Evolutionary conservation across 2,329 filamentous ascomycete species (phyloP).

Genomic region (Cordyceps farinosa): DNA sequence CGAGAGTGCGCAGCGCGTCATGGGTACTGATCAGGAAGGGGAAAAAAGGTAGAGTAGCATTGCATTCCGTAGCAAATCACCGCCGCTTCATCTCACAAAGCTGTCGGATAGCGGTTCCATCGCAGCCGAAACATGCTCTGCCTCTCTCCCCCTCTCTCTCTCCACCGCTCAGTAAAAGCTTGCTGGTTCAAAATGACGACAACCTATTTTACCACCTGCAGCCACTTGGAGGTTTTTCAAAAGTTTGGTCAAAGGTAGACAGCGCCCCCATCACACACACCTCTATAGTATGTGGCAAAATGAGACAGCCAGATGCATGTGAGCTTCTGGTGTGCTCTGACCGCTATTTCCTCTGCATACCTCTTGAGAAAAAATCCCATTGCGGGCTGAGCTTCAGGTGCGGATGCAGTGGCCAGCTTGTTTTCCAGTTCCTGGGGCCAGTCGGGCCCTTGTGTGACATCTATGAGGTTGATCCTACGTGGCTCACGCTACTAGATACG

Average conservation of each 20-base stretch:
- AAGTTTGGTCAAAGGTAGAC: not conserved
- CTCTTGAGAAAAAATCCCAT: not conserved
- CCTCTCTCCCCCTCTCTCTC: not conserved
- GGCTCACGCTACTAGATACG: not conserved
- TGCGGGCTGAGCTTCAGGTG: not conserved
- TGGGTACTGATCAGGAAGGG: not conserved
- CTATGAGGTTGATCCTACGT: constrained; percentile 12
- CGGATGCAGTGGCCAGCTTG: not conserved
- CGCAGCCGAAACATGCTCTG: no score
- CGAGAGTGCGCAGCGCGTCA: not conserved
- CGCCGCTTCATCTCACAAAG: not conserved
- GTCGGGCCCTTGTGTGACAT: constrained; percentile 7
- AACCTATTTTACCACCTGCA: not conserved
- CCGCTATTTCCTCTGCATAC: constrained; percentile 11
- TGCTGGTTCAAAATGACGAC: not conserved
- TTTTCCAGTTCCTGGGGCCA: not conserved
- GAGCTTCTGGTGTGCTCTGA: not conserved
- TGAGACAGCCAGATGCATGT: constrained; percentile 9
- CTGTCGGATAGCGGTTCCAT: not conserved
- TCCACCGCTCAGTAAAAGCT: not conserved
- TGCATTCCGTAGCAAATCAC: not conserved
- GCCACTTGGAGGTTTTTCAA: not conserved
- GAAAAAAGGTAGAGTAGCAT: not conserved
- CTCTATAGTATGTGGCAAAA: not conserved
- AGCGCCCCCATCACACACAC: not conserved